Evolutionary conservation across 305 asterid genomes (phyloP).

Genomic region (Galium porrigens): DNA sequence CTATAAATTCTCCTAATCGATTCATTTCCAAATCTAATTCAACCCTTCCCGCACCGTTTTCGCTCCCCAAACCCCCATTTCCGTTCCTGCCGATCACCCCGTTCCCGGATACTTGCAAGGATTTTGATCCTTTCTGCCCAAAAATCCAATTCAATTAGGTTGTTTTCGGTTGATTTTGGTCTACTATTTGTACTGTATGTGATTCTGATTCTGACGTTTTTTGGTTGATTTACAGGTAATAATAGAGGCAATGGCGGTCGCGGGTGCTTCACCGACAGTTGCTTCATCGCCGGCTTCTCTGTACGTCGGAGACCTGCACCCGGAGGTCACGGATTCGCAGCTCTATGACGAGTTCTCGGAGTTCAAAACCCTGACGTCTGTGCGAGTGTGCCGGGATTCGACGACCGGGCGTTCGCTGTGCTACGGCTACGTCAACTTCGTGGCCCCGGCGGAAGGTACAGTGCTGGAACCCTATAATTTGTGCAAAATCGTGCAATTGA

Average conservation of each 20-base stretch:
- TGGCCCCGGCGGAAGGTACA: slow-evolving; percentile 57
- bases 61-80: neutral
- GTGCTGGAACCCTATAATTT: neutral
- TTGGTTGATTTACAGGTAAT: neutral
- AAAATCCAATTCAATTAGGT: neutral
- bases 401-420: slow-evolving; percentile 61
- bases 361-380: slow-evolving; percentile 42
- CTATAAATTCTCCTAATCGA: neutral
- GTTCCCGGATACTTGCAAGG: neutral
- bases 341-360: slow-evolving; percentile 53
- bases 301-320: slow-evolving; percentile 71
- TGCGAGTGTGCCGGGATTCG: slow-evolving; percentile 67
- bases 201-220: neutral
- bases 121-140: neutral
- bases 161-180: neutral
- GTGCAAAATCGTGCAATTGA: no score
- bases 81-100: neutral
- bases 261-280: slow-evolving; percentile 26
- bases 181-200: neutral
- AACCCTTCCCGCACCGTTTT: neutral
- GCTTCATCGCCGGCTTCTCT: slow-evolving; percentile 44
- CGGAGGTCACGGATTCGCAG: slow-evolving; percentile 42
- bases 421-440: slow-evolving; percentile 72
- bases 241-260: slow-evolving; percentile 32
- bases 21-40: slow-evolving; percentile 11